Evolutionary conservation across 2,329 filamentous ascomycete species (phyloP).

Genomic region (Pseudofabraea citricarpa): DNA sequence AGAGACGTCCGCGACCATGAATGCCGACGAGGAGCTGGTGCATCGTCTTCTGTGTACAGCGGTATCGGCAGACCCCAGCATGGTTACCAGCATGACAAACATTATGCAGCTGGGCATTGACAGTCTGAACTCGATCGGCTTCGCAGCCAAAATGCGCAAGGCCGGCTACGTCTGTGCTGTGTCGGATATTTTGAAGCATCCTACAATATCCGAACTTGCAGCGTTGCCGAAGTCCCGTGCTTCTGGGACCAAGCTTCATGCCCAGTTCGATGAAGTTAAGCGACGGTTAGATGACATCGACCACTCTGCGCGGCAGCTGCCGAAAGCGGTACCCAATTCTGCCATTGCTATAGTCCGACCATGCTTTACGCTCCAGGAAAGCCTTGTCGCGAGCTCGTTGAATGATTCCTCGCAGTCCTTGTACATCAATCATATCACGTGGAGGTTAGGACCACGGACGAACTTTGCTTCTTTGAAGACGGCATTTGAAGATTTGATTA

Average conservation of each 20-base stretch:
- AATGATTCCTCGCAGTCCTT: conserved; percentile 21
- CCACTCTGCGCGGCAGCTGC: no score
- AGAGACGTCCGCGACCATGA: no score
- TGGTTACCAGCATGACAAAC: no score
- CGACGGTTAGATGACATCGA: no score
- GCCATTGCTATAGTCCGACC: neutral
- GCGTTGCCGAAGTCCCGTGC: no score
- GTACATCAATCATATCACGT: conserved; percentile 30
- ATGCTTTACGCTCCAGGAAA: conserved; percentile 1
- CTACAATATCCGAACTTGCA: neutral
- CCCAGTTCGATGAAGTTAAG: no score
- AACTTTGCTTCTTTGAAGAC: conserved; percentile 14
- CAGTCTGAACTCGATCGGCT: conserved; percentile 21
- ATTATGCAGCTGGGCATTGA: conserved; percentile 34
- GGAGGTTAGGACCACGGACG: conserved; percentile 20
- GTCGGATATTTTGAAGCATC: neutral
- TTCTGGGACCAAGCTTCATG: no score
- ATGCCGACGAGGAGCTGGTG: conserved; percentile 23
- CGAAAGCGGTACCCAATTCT: no score
- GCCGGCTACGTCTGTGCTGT: conserved; percentile 1
- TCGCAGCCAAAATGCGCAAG: neutral
- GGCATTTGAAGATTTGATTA: conserved; percentile 21
- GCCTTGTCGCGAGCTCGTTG: conserved; percentile 31
- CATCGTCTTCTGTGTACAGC: no score
- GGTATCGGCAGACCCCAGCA: no score